Conservation (phyloP, 495 filamentous ascomycete genomes). For the Oidiodendron maius region DNA sequence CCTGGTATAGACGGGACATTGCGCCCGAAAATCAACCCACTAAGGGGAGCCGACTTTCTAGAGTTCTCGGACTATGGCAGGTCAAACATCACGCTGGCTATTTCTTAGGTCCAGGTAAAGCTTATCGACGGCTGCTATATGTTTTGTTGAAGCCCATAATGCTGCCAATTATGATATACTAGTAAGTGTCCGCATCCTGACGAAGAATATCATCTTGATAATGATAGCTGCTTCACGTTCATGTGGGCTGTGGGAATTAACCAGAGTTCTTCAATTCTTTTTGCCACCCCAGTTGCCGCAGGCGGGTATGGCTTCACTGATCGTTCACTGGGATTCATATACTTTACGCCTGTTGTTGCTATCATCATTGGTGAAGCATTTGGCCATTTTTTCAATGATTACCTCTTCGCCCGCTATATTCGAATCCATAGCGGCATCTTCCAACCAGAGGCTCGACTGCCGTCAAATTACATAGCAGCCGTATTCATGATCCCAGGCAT, state of each 20-base stretch:
- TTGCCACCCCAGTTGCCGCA: slow-evolving; percentile 28
- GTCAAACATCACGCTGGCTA: no score
- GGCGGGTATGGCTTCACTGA: slow-evolving; percentile 27
- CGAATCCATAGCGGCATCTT: slow-evolving; percentile 14
- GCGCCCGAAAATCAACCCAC: no score
- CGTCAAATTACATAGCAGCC: slow-evolving; percentile 42
- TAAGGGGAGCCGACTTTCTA: no score
- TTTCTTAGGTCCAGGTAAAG: no score
- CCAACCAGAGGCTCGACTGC: slow-evolving; percentile 20
- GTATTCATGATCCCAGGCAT: slow-evolving; percentile 35
- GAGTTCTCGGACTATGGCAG: no score
- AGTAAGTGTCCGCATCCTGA: no score
- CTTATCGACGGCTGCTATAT: no score
- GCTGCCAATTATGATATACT: no score
- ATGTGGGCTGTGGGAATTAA: slow-evolving; percentile 33
- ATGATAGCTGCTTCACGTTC: slow-evolving; percentile 16
- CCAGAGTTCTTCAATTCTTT: slow-evolving; percentile 29
- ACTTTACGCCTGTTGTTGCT: slow-evolving; percentile 32
- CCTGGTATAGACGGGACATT: no score
- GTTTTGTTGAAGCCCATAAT: no score
- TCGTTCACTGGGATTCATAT: slow-evolving; percentile 25
- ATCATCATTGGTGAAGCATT: slow-evolving; percentile 27
- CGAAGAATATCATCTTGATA: no score
- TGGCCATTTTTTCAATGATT: slow-evolving; percentile 37
- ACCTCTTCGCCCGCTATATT: slow-evolving; percentile 21